Evolutionary conservation across 2,329 filamentous ascomycete genomes (phyloP).

Genomic region (Clathrospora elynae): DNA sequence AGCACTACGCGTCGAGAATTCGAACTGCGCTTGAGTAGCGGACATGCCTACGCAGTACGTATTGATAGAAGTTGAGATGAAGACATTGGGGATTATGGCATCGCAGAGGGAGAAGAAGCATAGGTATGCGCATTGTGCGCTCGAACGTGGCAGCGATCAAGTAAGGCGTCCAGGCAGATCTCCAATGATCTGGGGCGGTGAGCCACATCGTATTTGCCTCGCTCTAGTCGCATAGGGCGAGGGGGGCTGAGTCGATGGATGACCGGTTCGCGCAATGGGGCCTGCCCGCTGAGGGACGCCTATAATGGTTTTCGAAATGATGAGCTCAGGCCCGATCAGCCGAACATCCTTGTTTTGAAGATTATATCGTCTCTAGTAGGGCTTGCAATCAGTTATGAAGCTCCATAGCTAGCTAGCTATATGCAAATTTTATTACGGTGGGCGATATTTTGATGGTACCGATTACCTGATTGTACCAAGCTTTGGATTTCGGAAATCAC

Average conservation of each 20-base stretch:
- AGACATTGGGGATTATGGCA: slow-evolving; percentile 11
- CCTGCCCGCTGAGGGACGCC: slow-evolving; percentile 1
- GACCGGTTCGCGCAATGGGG: slow-evolving; percentile 10
- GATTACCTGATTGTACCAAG: too few relatives aligned
- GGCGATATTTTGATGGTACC: too few relatives aligned
- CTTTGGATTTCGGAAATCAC: too few relatives aligned
- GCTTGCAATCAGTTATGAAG: too few relatives aligned
- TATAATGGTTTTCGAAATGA: too few relatives aligned
- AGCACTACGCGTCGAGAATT: slow-evolving; percentile 15
- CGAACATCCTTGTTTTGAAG: too few relatives aligned
- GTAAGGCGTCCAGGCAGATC: slow-evolving; percentile 20
- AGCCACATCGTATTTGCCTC: slow-evolving; percentile 15
- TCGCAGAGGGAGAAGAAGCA: slow-evolving; percentile 7
- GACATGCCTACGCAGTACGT: slow-evolving; percentile 46
- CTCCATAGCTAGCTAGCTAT: too few relatives aligned
- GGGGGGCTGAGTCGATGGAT: slow-evolving; percentile 15
- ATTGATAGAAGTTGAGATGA: slow-evolving; percentile 10
- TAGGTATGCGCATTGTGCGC: slow-evolving; percentile 7
- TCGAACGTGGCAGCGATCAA: slow-evolving; percentile 12
- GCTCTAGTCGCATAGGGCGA: slow-evolving; percentile 12
- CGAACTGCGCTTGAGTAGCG: slow-evolving; percentile 34
- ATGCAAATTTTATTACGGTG: too few relatives aligned
- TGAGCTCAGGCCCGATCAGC: too few relatives aligned
- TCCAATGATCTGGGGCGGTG: slow-evolving; percentile 7
- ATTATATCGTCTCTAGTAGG: too few relatives aligned